Evolutionary conservation across 2,329 filamentous ascomycete species (phyloP), one percentile per base, ranked within the genome.

Genomic region (Emergomyces africanus): DNA sequence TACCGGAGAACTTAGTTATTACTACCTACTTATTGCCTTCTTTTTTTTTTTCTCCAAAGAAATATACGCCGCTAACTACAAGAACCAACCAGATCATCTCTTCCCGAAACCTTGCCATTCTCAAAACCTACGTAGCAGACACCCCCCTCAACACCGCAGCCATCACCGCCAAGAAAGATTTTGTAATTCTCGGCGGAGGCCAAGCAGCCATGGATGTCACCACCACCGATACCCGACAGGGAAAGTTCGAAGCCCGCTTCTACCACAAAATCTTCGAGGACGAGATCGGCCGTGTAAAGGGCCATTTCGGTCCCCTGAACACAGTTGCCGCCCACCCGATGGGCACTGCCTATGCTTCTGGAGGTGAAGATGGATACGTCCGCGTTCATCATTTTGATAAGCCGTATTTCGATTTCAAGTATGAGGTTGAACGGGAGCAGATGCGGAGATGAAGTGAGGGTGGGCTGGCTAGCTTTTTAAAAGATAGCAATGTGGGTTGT

Each of bases 211-310:
- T 96, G 90, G 92, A 97, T 72, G 94, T 99, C 76, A 99, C 94
- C 61, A 95, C 89, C 58, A 97, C 94, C 57, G 87, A 87, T 39
- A 86, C 90, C 55, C 85, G 94, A 66, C 94, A 99, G 81, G 94
- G 94, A 78, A 97, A 97, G 79, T 99, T 99, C 80, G 94, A 99
- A 78, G 94, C 94, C 50, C 86, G 94, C 66, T 99, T 99, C 83
- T 99, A 96, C 82, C 94, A 99, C 86, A 97, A 95, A 83, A 87
- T 99, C 74, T 97, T 99, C 74, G 90, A 96, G 77, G 92, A 99
- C 76, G 94, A 99, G 80, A 92, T 97, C 70, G 94, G 94, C 67
- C 87, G 94, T 80, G 94, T 99, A 65, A 84, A 90, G 72, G 94
- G 94, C 64, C 94, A 99, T 77, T 99, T 99, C 77, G 94, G 94